phyloP scores from a whole-genome alignment of 1,139 yeast species.

The Candida glucosophila region DNA sequence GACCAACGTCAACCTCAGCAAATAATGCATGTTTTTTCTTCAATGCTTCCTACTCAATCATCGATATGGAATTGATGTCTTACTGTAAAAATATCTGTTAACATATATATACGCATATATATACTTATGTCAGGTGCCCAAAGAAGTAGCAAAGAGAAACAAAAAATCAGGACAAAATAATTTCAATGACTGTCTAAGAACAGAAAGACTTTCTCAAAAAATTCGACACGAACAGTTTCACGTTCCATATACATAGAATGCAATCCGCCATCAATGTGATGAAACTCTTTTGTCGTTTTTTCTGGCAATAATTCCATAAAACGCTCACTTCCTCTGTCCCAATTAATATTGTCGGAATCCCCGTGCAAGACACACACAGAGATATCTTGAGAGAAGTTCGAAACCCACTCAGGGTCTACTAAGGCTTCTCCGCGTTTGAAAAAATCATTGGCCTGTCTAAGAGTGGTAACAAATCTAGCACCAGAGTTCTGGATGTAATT shows the following conservation, averaged over 20 bases:
- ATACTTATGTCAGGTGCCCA: no score
- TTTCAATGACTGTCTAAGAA: conserved; percentile 24
- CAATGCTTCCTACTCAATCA: no score
- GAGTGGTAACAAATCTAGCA: conserved; percentile 33
- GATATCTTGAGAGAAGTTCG: conserved; percentile 33
- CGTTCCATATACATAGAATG: conserved; percentile 42
- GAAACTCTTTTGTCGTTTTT: conserved; percentile 20
- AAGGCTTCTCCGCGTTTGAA: conserved; percentile 52
- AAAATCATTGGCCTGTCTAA: conserved; percentile 50
- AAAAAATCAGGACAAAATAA: no score
- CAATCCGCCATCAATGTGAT: conserved; percentile 22
- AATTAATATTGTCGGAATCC: conserved; percentile 40
- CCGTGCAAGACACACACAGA: conserved; percentile 44
- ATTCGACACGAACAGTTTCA: conserved; percentile 24
- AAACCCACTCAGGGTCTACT: conserved; percentile 30
- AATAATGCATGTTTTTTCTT: no score
- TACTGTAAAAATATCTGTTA: no score
- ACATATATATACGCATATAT: no score
- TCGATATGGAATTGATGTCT: no score
- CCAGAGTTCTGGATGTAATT: conserved; percentile 33
- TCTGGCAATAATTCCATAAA: conserved; percentile 32
- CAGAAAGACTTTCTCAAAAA: conserved; percentile 23
- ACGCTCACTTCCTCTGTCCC: conserved; percentile 41
- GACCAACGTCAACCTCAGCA: no score
- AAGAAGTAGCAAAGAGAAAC: no score